Evolutionary conservation across 1,139 yeast species (phyloP).

Genomic region (Taphrina pruni): DNA sequence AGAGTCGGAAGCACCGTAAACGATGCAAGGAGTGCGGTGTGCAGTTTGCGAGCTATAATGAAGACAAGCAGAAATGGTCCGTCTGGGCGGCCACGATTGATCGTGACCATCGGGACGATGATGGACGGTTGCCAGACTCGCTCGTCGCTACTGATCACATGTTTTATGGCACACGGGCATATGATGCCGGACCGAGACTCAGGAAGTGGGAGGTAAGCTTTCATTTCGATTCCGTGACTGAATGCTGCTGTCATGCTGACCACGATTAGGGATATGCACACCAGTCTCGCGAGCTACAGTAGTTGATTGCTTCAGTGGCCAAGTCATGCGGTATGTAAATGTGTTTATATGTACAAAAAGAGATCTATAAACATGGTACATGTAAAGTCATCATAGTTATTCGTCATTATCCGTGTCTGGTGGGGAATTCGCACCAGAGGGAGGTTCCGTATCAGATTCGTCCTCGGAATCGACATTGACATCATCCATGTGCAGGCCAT

Average conservation of each 20-base stretch:
- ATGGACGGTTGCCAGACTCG: slow-evolving; percentile 14
- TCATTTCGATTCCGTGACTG: neutral
- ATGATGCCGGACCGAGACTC: slow-evolving; percentile 18
- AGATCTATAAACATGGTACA: neutral
- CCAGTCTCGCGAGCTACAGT: neutral
- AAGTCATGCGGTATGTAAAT: too few species aligned
- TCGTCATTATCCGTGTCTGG: slow-evolving; percentile 29
- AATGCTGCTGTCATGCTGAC: neutral
- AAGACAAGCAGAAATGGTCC: slow-evolving; percentile 28
- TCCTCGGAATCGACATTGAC: slow-evolving; percentile 27
- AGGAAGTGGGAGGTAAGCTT: slow-evolving; percentile 24
- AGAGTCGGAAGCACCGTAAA: slow-evolving; percentile 26
- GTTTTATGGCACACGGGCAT: slow-evolving; percentile 28
- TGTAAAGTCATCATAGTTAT: neutral
- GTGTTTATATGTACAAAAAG: neutral
- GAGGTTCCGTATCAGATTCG: slow-evolving; percentile 23
- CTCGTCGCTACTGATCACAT: slow-evolving; percentile 23
- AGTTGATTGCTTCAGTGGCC: too few species aligned
- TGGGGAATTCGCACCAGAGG: slow-evolving; percentile 6
- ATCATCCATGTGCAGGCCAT: slow-evolving; percentile 22
- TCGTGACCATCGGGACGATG: neutral
- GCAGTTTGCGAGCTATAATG: slow-evolving; percentile 33
- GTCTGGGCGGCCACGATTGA: slow-evolving; percentile 34
- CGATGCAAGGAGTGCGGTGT: slow-evolving; percentile 36
- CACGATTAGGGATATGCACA: neutral